Evolutionary conservation across 1,139 yeast species (phyloP).

Genomic region (Magnusiomyces magnusii): DNA sequence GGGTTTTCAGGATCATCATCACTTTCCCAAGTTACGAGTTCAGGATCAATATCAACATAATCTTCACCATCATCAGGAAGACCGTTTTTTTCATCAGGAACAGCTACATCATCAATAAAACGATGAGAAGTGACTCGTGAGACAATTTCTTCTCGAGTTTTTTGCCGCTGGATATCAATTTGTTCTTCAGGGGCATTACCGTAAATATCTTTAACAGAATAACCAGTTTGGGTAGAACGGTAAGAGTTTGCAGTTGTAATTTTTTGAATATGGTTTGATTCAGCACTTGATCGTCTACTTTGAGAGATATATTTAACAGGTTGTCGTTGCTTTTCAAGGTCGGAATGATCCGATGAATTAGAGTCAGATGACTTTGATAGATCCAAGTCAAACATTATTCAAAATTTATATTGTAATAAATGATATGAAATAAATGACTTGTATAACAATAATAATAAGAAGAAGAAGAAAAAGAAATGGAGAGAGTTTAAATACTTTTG

Average conservation of each 20-base stretch:
- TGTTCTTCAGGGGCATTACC: slow-evolving; percentile 9
- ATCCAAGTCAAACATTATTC: background rate
- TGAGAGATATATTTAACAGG: background rate
- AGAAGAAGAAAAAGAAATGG: too few species aligned
- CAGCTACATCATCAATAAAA: slow-evolving; percentile 12
- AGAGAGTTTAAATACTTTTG: too few species aligned
- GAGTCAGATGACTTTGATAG: background rate
- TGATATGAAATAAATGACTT: slow-evolving; percentile 50
- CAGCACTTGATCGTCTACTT: background rate
- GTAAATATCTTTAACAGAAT: slow-evolving; percentile 10
- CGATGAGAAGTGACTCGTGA: background rate
- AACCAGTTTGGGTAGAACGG: background rate
- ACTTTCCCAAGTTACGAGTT: slow-evolving; percentile 43
- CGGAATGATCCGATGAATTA: background rate
- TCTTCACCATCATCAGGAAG: slow-evolving; percentile 39
- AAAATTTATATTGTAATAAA: too few species aligned
- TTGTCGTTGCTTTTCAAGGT: background rate
- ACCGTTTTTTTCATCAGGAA: slow-evolving; percentile 11
- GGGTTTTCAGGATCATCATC: slow-evolving; percentile 52
- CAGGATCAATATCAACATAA: slow-evolving; percentile 48
- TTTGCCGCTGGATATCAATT: slow-evolving; percentile 7
- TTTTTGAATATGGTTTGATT: background rate
- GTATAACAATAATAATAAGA: too few species aligned
- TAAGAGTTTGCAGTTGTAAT: background rate
- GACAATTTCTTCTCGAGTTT: slow-evolving; percentile 3